Evolutionary conservation across 345 rosid species (phyloP), one percentile per base, ranked within the genome.

Genomic region (Gossypioides kirkii): DNA sequence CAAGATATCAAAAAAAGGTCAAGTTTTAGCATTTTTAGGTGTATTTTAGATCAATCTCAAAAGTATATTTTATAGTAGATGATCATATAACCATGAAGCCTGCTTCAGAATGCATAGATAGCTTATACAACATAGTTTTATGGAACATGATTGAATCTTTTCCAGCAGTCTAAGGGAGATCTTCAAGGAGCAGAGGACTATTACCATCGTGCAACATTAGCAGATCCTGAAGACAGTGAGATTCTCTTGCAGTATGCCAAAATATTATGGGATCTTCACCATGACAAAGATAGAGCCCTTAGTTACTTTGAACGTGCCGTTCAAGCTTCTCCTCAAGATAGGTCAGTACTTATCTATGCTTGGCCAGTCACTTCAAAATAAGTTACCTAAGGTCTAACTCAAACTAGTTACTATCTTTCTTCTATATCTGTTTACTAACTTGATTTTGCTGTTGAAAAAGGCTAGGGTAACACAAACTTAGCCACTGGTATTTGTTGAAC

Each of bases 181-280:
- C 75, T 90, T 50, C 80, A 49, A 77, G 94, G 87, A 68, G 96
- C 97, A 20, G 89, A 87, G 83, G 88, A 88, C 62, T 87, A 84
- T 77, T 91, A 81, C 83, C 86, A 68, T 12, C 87, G 88, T 14
- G 91, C 92, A 53, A 81, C 82, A 10, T 59, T 88, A 50, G 96
- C 87, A 59, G 88, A 88, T 74, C 97, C 97, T 66, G 82, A 79
- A 69, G 86, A 90, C 55, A 85, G 89, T 63, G 80, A 83, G 49
- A 84, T 82, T 25, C 82, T 88, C 58, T 58, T 85, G 13, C 80
- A 81, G 77, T 86, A 87, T 78, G 98, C 92, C 74, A 87, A 86
- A 80, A 69, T 90, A 67, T 82, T 82, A 2, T 91, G 94, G 98
- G 83, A 88, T 73, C 83, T 87, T 69, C 84, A 91, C 77, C 84